Base-by-base conservation (phyloP, 805 yeast species). In the Candida insectorum region DNA sequence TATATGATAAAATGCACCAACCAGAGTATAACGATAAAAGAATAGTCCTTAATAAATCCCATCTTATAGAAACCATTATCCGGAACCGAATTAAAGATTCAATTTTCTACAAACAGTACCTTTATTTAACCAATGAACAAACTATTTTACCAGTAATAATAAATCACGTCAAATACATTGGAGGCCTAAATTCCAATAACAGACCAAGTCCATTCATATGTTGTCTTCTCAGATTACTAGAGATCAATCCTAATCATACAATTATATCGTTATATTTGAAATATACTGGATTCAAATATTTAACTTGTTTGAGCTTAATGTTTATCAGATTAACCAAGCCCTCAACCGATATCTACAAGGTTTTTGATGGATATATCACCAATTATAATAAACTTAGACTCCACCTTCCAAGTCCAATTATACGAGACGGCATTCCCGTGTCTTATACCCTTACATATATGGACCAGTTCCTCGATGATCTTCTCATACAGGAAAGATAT, bases 121-220 rank as follows among this genome's bases (percentile, higher is more conserved):
- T 66, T 17, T 60, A 53, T 34, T 44, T 62, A 16, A 60, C 71
- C 34, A 66, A 66, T 33, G 72, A 66, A 36, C 63, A 58, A 29
- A 56, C 69, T 10, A 45, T 66, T 11, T 41, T 66, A 9, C 62
- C 63, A 4, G 52, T 63, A 11, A 49, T 64, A 4, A 52, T 49
- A 8, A 40, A 49, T 10, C 58, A 63, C 8, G 65, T 66, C 16
- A 41, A 67, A 7, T 64, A 65, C 31, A 55, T 85, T 4, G 91
- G 86, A 0, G 81, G 84, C 0, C 59, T 73, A n/a, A 74, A 72
- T 31, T 60, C 68, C 11, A 62, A 60, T 15, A 77, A 77, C 20
- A 58, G 76, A 40, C 93, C 94, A 0, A 65, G 83, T 12, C 81
- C 79, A 10, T 87, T 86, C 46, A 52, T 85, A n/a, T 80, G 95